Base-by-base conservation (phyloP, 2,329 filamentous ascomycete species). In the Dactylellina drechsleri region DNA sequence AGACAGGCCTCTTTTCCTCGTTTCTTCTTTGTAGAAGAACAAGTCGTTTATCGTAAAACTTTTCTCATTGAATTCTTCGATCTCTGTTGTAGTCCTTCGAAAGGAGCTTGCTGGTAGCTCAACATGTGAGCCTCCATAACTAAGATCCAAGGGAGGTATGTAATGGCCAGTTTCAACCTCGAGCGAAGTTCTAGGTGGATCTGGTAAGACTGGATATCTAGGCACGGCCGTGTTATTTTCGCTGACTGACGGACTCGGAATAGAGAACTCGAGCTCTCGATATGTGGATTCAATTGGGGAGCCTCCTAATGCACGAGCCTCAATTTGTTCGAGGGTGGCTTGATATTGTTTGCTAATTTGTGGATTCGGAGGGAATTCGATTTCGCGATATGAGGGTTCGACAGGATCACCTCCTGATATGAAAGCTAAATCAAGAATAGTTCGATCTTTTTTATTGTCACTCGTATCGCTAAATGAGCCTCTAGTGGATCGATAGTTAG, bases 281-380 rank as follows among this genome's bases (percentile, higher is more conserved):
- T 43, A 12, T 43, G 40, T 12, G n/a, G 40, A 43, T 43, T 5
- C 40, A 43, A 5, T 12, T 16, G 57, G 43, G n/a, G 49, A 40
- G 7, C 18, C 57, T 47, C 57, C 57, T 50, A 49, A 47, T 1
- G 57, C 40, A 31, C 1, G 26, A 26, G 57, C 57, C 26, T 47
- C 57, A 18, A 41, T 40, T 31, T 49, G 41, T 2, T 43, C 58
- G 20, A 49, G 8, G 2, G 4, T 40, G 1, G 45, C 15, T 40
- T 52, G 23, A n/a, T 62, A 62, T 23, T 23, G 23, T 23, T 23
- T 4, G 23, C 23, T 23, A 23, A 2, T 23, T 23, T 23, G 23
- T 23, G 23, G 23, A 4, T 23, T 4, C 23, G 23, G 23, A 23
- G 23, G 23, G 23, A 23, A 23, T 36, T 36, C 31, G 10, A 36